Base-by-base conservation (phyloP, 2,329 filamentous ascomycete genomes). In the Stagonosporopsis cucurbitacearum region DNA sequence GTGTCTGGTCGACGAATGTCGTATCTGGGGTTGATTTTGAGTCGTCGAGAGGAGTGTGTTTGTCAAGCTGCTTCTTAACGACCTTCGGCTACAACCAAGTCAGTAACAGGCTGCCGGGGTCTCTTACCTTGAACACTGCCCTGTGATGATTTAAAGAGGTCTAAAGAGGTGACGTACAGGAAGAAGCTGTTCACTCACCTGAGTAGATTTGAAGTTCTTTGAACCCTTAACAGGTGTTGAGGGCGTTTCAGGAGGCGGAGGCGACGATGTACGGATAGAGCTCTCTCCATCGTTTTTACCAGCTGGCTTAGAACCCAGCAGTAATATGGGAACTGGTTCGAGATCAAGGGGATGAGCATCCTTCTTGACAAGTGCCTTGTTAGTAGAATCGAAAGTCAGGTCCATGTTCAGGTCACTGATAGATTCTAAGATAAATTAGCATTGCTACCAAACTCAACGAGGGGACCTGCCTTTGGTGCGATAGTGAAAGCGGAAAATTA, bases 401-500 rank as follows among this genome's bases (percentile, higher is more conserved):
- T 46, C 1, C 37, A 71, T 39, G 0, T 57, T 43, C 2, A 43
- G 32, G 2, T 55, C 47, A 1, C 43, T 9, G 22, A 72, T 67
- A 0, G 64, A 56, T 2, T 65, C 68, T 73, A 23, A 7, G 4
- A 12, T 3, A n/a, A 6, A 28, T 60, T 19, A 59, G 48, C 37
- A 17, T 7, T 19, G 3, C 9, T 39, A 11, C 1, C 3, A 30
- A 11, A 19, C n/a, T 12, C 5, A 19, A 12, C 12, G 17, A 3
- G 3, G n/a, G 1, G 35, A 4, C 63, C 41, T 40, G 69, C 70
- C 59, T 43, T 67, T 49, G 32, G 51, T 69, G 7, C 78, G 72
- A 57, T 79, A 79, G 59, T 78, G 74, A 58, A 79, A 79, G 17
- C 75, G 68, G 44, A 79, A 74, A 11, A 73, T 71, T 1, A 69